phyloP scores from a whole-genome alignment of 129 eudicot genomes.

The Pulicaria dysenterica region DNA sequence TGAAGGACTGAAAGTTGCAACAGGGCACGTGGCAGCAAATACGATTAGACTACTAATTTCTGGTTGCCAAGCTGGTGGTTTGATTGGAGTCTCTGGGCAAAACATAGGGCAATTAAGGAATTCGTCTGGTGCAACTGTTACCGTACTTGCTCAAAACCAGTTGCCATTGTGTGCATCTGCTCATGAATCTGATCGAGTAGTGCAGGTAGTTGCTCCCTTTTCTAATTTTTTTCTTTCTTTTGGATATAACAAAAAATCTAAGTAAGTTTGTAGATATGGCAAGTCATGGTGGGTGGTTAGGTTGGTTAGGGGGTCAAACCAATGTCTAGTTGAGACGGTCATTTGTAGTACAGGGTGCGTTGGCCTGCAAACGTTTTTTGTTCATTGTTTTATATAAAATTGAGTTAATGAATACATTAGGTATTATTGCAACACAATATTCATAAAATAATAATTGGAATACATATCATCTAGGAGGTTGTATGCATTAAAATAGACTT shows the following conservation, averaged over 20 bases:
- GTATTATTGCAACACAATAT: no score
- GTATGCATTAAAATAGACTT: no score
- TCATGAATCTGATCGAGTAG: slow-evolving; percentile 94
- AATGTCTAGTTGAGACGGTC: no score
- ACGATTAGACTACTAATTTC: slow-evolving; percentile 84
- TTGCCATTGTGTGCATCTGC: slow-evolving; percentile 96
- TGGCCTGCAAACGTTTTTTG: no score
- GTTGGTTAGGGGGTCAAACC: no score
- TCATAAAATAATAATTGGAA: no score
- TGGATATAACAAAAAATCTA: neutral
- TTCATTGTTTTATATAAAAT: no score
- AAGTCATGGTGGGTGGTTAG: no score
- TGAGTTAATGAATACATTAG: no score
- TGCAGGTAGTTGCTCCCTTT: slow-evolving; percentile 57
- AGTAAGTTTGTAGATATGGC: slow-evolving; percentile 12
- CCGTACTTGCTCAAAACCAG: slow-evolving; percentile 89
- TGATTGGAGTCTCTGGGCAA: slow-evolving; percentile 92
- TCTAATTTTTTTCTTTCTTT: neutral
- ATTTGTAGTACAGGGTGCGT: no score
- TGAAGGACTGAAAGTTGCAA: slow-evolving; percentile 55
- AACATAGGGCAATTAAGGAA: slow-evolving; percentile 78
- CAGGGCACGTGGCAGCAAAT: slow-evolving; percentile 84
- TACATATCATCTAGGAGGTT: no score
- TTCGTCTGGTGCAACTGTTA: slow-evolving; percentile 82
- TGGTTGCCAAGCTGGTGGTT: slow-evolving; percentile 94